These are phyloP conservation scores for Didymella keratinophila DNA, from an alignment of 2,329 filamentous ascomycete species.

Conservation along the genomic window DNA sequence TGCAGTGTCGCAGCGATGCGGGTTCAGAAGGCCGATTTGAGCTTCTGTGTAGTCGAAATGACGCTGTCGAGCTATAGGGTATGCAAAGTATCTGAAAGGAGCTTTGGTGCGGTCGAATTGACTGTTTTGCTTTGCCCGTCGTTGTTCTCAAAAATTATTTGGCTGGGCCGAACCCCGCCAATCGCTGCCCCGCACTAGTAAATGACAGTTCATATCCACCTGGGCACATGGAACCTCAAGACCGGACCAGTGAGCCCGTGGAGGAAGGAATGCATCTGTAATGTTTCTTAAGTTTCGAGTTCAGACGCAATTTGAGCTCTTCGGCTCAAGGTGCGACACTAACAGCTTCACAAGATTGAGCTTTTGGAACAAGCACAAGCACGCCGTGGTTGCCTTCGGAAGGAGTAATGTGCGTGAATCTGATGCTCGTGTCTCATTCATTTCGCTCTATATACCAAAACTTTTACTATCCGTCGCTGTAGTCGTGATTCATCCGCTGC, in stretches of 20 bases:
- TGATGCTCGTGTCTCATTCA: slow-evolving; percentile 17
- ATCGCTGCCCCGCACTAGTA: slow-evolving; percentile 16
- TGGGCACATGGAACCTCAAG: not conserved
- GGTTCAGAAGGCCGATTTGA: not conserved
- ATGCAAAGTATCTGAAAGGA: not conserved
- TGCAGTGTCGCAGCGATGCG: too few species aligned
- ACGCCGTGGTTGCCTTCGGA: not conserved
- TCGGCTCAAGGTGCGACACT: not conserved
- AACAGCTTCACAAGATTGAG: not conserved
- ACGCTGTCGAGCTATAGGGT: not conserved
- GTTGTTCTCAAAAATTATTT: slow-evolving; percentile 12
- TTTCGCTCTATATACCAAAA: slow-evolving; percentile 21
- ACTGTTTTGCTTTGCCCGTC: not conserved
- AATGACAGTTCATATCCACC: too few species aligned
- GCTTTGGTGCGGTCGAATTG: not conserved
- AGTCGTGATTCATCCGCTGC: slow-evolving; percentile 17
- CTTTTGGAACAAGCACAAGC: not conserved
- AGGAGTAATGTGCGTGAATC: not conserved
- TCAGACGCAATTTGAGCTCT: not conserved
- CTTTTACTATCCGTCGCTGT: slow-evolving; percentile 21
- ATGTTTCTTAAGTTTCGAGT: not conserved
- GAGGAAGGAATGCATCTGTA: not conserved
- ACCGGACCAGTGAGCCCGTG: not conserved
- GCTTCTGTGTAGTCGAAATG: not conserved
- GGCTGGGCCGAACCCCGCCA: slow-evolving; percentile 12